These are phyloP conservation scores for Melocanna baccifera DNA, from an alignment of 176 grass and related monocot genomes.

Conservation along the genomic window DNA sequence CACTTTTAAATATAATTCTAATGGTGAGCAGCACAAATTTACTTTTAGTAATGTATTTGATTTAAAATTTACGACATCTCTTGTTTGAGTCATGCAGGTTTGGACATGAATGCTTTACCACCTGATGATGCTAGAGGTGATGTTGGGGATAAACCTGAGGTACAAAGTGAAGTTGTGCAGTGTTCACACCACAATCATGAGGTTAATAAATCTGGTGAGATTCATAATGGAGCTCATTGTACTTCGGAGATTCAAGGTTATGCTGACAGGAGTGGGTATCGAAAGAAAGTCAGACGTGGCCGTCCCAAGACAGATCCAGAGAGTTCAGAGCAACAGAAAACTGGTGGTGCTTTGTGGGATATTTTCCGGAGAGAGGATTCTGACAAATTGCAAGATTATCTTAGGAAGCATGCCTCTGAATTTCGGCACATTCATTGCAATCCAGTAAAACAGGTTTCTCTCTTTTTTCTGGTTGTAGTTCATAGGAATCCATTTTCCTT, in stretches of 20 bases:
- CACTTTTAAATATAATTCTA: neutral
- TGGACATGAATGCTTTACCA: constrained; percentile 36
- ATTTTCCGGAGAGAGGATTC: constrained; percentile 88
- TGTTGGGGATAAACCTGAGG: constrained; percentile 14
- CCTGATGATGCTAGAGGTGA: neutral
- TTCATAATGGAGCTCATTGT: neutral
- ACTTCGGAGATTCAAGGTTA: neutral
- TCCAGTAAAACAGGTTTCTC: constrained; percentile 58
- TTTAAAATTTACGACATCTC: neutral
- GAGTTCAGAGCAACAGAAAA: constrained; percentile 5
- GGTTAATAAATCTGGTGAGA: neutral
- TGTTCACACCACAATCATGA: constrained; percentile 14
- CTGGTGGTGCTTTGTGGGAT: constrained; percentile 77
- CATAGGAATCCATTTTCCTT: neutral
- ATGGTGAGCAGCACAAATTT: neutral
- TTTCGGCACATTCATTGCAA: constrained; percentile 61
- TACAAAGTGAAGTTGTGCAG: constrained; percentile 15
- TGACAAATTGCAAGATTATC: constrained; percentile 60
- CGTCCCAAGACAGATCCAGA: neutral
- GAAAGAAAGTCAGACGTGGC: neutral
- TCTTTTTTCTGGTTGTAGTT: neutral
- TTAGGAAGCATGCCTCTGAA: constrained; percentile 61
- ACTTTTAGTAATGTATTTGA: neutral
- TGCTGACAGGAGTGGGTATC: neutral
- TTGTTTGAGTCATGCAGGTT: constrained; percentile 13